phyloP scores from a whole-genome alignment of 2,329 filamentous ascomycete species.

The Fusarium pilosicola region DNA sequence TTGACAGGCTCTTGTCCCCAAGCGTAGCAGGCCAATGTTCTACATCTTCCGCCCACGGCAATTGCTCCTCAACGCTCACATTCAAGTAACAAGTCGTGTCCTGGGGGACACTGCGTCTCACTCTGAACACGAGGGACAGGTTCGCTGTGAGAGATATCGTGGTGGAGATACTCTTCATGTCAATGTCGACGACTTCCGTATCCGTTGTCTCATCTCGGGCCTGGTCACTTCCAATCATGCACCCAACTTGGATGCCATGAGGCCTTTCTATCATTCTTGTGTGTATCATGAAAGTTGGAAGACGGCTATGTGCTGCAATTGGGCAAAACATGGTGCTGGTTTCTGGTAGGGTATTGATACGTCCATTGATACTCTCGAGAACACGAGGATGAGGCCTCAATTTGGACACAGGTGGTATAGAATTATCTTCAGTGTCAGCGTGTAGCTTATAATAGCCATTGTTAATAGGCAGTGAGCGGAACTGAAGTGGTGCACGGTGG shows the following conservation, averaged over 20 bases:
- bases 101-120: neutral
- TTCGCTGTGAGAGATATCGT: neutral
- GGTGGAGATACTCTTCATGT: neutral
- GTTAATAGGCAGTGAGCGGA: slow-evolving; percentile 2
- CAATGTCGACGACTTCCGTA: neutral
- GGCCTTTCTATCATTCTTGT: neutral
- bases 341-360: neutral
- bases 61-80: neutral
- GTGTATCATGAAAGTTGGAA: neutral
- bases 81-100: neutral
- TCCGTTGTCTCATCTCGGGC: neutral
- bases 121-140: neutral
- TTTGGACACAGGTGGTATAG: neutral
- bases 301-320: rapidly evolving
- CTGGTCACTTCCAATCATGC: neutral
- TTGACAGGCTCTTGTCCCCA: neutral
- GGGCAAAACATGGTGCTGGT: neutral
- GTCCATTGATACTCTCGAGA: neutral
- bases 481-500: neutral
- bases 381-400: neutral
- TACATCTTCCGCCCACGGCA: neutral
- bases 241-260: neutral
- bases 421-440: neutral
- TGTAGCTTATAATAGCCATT: neutral
- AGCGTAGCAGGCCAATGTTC: neutral